Base-by-base conservation (phyloP, 495 filamentous ascomycete species). In the Filosporella fistucella region DNA sequence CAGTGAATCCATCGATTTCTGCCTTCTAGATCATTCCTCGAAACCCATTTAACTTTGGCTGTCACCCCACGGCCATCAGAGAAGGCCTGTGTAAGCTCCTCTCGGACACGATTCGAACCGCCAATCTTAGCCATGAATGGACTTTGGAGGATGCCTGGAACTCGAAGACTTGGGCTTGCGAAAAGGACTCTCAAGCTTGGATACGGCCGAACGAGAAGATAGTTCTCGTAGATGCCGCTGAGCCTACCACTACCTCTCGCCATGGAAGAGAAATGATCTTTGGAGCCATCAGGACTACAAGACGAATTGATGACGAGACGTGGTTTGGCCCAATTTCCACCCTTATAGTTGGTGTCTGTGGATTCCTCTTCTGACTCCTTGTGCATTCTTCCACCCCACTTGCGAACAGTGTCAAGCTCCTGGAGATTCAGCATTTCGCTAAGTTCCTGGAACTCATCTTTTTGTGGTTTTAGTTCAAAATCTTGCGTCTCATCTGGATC, bases 141-240 rank as follows among this genome's bases (percentile, higher is more conserved):
- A 4, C 76, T 79, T 60, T 85, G 82, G 2, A 84, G 62, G 44
- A 82, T 81, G 1, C 82, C 81, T 0, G 82, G 81, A 21, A 83
- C 69, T 17, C 80, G 78, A 22, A 85, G 71, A 25, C 77, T 74
- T 3, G 82, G 80, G 5, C 78, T 81, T 33, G 78, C 73, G 65
- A 85, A 85, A n/a, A 85, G 71, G 48, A 84, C 76, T 20, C 76
- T 71, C 3, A 85, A 66, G 46, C 66, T 77, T 2, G 82, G 81
- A 47, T 68, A 68, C 0, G 82, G 81, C 1, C 80, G 75, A 33
- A 86, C 66, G 41, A 84, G 71, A 25, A 86, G 68, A 57, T 82
- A 86, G 55, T 83, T 64, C 25, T 77, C 61, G 52, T 75, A 76
- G n/a, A 72, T 58, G 8, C 71, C 69, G 14, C 59, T 55, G 9